Base-by-base conservation (phyloP, 2,329 filamentous ascomycete species). In the Fusarium redolens region DNA sequence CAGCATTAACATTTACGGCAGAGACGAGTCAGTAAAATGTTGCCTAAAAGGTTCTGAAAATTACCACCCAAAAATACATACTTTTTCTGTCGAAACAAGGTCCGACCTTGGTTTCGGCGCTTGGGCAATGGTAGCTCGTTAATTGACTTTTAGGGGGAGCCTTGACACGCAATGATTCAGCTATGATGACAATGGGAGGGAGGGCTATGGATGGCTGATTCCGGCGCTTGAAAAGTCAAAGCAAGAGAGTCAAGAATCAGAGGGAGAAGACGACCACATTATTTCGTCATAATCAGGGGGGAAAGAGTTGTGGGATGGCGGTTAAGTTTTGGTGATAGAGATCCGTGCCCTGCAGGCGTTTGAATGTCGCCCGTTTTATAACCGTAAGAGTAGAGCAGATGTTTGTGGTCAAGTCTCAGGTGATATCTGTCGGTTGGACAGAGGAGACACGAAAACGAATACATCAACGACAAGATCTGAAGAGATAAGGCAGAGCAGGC, bases 71-170 rank as follows among this genome's bases (percentile, higher is more conserved):
- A 68, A 35, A 31, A 55, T 43, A 40, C 28, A 48, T 31, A 48
- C 45, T 48, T 44, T 48, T 48, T 30, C 15, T 17, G 40, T 45
- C 30, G 31, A 44, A 44, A 58, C 62, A 62, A 67, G 62, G 68
- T 37, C 58, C 20, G 51, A 48, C 47, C 68, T 54, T 56, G 51
- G 30, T 13, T 60, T 54, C 41, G 58, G 45, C 57, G 58, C 62
- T 67, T 55, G 41, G 47, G 31, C 41, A 40, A 25, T 37, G 25
- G 41, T 68, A 52, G 55, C 41, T 22, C 22, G 37, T 28, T 51
- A 51, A 72, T 61, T 72, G 68, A 65, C 69, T 72, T 72, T 72
- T 59, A 69, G 59, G 69, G 69, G 52, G 38, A 4, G 17, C 50
- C 17, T 45, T 68, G 56, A 68, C n/a, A 50, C 51, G 25, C 37